Evolutionary conservation across 371 early-diverging fungal species (phyloP).

Genomic region (Actinomortierella ambigua): DNA sequence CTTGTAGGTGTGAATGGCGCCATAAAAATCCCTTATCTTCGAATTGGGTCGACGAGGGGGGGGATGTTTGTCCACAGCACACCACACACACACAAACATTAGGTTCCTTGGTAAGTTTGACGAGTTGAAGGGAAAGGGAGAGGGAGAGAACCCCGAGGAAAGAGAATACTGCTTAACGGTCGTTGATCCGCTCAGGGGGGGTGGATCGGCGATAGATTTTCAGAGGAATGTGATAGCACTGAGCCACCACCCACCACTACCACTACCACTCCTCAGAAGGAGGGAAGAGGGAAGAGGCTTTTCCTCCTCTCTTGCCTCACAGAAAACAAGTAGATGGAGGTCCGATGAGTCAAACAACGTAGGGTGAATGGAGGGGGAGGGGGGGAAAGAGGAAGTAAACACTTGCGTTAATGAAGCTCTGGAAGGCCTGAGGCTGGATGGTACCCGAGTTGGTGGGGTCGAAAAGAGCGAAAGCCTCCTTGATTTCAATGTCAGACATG

Average conservation of each 20-base stretch:
- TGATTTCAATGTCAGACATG: constrained; percentile 35
- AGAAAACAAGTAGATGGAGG: neutral
- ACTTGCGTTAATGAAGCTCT: constrained; percentile 37
- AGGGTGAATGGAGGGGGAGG: neutral
- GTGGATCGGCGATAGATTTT: neutral
- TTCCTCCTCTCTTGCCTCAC: too few species aligned
- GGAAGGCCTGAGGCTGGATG: constrained; percentile 47
- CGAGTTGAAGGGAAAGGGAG: too few species aligned
- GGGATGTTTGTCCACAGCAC: neutral
- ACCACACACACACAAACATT: too few species aligned
- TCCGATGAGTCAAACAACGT: neutral
- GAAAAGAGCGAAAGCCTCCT: constrained; percentile 48
- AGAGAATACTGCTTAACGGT: too few species aligned
- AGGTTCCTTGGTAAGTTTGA: too few species aligned
- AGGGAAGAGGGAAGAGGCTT: too few species aligned
- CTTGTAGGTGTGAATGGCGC: neutral
- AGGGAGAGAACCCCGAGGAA: too few species aligned
- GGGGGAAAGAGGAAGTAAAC: neutral
- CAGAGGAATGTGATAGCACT: neutral
- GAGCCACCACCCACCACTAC: neutral
- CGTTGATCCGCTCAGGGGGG: neutral
- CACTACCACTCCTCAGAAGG: neutral
- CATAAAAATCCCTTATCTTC: neutral
- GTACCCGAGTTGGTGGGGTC: constrained; percentile 46
- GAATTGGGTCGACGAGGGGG: neutral